A percentile compares a stretch with the other conserved stretches of the same genome.
Conservation (phyloP, 805 yeast genomes). For the Metschnikowia gruessii region DNA sequence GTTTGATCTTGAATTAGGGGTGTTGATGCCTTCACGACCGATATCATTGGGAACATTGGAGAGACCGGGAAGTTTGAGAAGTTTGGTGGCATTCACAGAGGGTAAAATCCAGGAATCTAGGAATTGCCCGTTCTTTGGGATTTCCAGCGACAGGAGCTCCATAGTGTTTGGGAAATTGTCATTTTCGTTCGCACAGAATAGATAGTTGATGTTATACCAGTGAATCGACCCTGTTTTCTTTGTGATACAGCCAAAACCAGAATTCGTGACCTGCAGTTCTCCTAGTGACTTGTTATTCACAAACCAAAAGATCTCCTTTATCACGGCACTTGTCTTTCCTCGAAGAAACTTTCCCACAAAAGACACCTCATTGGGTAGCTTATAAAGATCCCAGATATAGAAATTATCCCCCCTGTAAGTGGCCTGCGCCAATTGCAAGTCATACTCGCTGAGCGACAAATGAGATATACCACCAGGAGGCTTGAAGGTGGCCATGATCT, state of each 20-base stretch:
- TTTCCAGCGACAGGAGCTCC: conserved; percentile 4
- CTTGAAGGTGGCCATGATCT: conserved; percentile 43
- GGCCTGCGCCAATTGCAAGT: conserved; percentile 52
- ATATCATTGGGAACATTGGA: conserved; percentile 12
- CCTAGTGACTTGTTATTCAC: conserved; percentile 29
- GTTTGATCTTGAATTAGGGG: background rate
- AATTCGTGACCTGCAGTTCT: conserved; percentile 26
- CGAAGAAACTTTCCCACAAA: conserved; percentile 57
- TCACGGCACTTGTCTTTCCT: conserved; percentile 59
- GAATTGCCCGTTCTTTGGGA: conserved; percentile 19
- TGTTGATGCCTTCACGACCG: background rate
- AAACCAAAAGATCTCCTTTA: conserved; percentile 54
- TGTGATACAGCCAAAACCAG: conserved; percentile 52
- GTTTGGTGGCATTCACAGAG: conserved; percentile 28
- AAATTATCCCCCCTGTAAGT: conserved; percentile 59
- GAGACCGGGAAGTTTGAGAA: conserved; percentile 26
- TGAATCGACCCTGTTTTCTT: conserved; percentile 57
- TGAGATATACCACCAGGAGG: conserved; percentile 63
- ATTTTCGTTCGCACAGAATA: conserved; percentile 29
- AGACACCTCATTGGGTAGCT: conserved; percentile 47
- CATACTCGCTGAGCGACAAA: conserved; percentile 60
- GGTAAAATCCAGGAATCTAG: conserved; percentile 49
- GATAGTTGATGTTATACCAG: conserved; percentile 51
- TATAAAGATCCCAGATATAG: conserved; percentile 61
- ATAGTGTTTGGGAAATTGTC: conserved; percentile 32